Evolutionary conservation across 805 yeast genomes (phyloP), one percentile per base, ranked within the genome.

Genomic region (Candida sakaeoensis): DNA sequence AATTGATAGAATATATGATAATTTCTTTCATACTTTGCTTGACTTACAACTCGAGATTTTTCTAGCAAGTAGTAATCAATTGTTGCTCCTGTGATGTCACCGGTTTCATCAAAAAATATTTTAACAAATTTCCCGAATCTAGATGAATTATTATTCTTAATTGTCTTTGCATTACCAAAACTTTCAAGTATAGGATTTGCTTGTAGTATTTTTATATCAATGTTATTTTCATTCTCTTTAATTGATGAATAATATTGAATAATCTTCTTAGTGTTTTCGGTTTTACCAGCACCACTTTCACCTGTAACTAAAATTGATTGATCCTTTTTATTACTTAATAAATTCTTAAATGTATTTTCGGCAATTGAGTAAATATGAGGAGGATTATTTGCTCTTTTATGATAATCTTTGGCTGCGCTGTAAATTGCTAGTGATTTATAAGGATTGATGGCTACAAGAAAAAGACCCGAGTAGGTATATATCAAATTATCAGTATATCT

Each of bases 271-370:
- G 99, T 93, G 51, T 88, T 93, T 63, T 93, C 99, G 0, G 99
- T 93, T 58, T 93, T 93, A 39, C 99, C 99, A 0, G 99, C 99
- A 49, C 99, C 99, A 17, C 95, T 84, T 58, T 93, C 99, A 48
- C 99, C 99, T 0, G 99, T 93, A n/a, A 93, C 97, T 36, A 93
- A 69, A 40, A 93, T 88, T 9, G 95, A 82, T 65, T 93, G 99
- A 59, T 90, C 84, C 52, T 79, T 80, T 37, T 68, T 72, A 47
- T 84, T 81, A 9, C 74, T 69, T 9, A 87, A 65, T 57, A 93
- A 66, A 52, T 82, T 85, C 46, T 87, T 77, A 51, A 80, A 86
- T 1, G 98, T 95, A 34, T 79, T 79, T 53, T 93, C 96, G 0
- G 57, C 85, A 22, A 85, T 80, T 1, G 95, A 95, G 61, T 81